Evolutionary conservation across 768 basidiomycete genomes (phyloP), one percentile per base, ranked within the genome.

Genomic region (Lentinula sp.): DNA sequence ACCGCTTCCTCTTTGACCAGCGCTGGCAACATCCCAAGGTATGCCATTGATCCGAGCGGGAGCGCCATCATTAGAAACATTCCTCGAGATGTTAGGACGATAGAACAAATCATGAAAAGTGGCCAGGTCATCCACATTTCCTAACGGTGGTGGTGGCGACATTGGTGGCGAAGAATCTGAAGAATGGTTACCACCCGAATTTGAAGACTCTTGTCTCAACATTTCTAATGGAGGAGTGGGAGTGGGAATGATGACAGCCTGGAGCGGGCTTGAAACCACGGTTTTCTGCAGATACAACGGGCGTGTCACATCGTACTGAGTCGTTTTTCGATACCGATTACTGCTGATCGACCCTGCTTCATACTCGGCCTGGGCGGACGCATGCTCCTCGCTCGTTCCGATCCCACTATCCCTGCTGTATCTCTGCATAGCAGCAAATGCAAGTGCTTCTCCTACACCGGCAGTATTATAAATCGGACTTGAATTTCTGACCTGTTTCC

Each of bases 51-150:
- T 62, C 48, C 67, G 66, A 9, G 76, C 65, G 42, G 69, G 64
- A 32, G 70, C 69, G 55, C 67, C 63, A 46, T 73, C 69, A 49
- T 48, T 65, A 7, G 58, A 60, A 20, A 60, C 36, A 54, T 66
- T 65, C 62, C 62, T 62, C 49, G 62, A 61, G 61, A 65, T 62
- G 56, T 65, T 70, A 6, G 87, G 87, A 45, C 75, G 77, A 69
- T 87, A 91, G 71, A 91, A 91, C 7, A 92, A 75, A 66, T 91
- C 87, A 41, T 82, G 83, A 75, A 88, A 91, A 10, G 81, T 78
- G n/a, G 89, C 87, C 6, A 91, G 76, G 64, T 91, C 88, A 60
- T 87, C 85, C 0, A 81, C 78, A 60, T 77, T 79, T 9, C 83
- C 81, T 39, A 90, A 72, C 2, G 79, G 79, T n/a, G 79, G 81